phyloP scores from a whole-genome alignment of 2,329 filamentous ascomycete genomes.

The Fusarium pininemorale region DNA sequence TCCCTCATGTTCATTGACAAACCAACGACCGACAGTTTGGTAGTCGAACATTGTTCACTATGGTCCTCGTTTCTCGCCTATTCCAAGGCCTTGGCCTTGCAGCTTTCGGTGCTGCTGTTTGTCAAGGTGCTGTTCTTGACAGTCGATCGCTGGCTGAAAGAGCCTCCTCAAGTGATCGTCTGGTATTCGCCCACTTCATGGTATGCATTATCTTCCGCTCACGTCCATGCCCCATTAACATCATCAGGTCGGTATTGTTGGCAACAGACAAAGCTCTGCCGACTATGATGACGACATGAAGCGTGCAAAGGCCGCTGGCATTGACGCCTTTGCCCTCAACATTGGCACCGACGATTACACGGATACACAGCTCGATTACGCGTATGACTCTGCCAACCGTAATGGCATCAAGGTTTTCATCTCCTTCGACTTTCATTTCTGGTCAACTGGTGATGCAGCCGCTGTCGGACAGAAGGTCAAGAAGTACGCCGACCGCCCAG shows the following conservation, averaged over 20 bases:
- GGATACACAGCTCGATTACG: constrained; percentile 57
- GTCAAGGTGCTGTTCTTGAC: constrained; percentile 10
- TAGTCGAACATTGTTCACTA: background rate
- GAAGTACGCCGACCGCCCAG: constrained; percentile 53
- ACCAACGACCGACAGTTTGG: background rate
- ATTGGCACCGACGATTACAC: constrained; percentile 57
- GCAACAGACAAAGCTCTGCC: constrained; percentile 51
- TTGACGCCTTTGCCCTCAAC: constrained; percentile 62
- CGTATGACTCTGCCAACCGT: constrained; percentile 59
- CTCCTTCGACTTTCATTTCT: constrained; percentile 66
- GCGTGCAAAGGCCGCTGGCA: constrained; percentile 53
- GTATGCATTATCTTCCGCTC: background rate
- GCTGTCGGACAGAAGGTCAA: constrained; percentile 56
- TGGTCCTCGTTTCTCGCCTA: constrained; percentile 14
- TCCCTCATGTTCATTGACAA: background rate
- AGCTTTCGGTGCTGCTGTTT: background rate
- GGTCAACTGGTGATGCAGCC: constrained; percentile 46
- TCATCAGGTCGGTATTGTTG: constrained; percentile 54
- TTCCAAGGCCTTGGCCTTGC: constrained; percentile 13
- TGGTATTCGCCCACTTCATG: constrained; percentile 34
- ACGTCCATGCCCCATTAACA: background rate
- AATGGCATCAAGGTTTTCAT: constrained; percentile 64
- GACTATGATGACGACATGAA: constrained; percentile 60
- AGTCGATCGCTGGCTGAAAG: background rate
- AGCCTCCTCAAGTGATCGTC: constrained; percentile 22